These are phyloP conservation scores for Candida yuanshanica DNA, from an alignment of 805 yeast genomes.

Conservation along the genomic window DNA sequence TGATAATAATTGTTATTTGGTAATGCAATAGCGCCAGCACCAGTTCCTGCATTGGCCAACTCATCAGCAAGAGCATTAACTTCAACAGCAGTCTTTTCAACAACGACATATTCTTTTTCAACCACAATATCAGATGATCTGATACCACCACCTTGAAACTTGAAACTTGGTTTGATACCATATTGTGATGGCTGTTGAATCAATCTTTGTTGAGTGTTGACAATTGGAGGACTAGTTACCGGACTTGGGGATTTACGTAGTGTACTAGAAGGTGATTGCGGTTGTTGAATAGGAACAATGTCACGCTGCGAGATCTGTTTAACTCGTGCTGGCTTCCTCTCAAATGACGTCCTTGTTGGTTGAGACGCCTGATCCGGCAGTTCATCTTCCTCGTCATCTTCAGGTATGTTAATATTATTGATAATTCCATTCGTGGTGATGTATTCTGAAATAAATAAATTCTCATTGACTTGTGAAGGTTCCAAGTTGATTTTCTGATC, in stretches of 20 bases:
- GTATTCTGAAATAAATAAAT: slow-evolving; percentile 81
- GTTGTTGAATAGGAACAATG: slow-evolving; percentile 20
- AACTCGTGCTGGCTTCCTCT: slow-evolving; percentile 1
- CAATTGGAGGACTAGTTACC: not conserved
- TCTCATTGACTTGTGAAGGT: slow-evolving; percentile 61
- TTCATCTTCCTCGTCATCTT: slow-evolving; percentile 13
- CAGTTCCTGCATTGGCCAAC: slow-evolving; percentile 56
- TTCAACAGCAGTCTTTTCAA: slow-evolving; percentile 91
- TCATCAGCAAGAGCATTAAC: slow-evolving; percentile 95
- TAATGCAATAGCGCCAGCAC: slow-evolving; percentile 41
- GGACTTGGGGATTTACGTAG: not conserved
- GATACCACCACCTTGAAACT: slow-evolving; percentile 12
- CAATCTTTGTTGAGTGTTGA: not conserved
- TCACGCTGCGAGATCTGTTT: slow-evolving; percentile 22
- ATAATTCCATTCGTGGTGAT: slow-evolving; percentile 33
- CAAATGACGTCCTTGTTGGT: not conserved
- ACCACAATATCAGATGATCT: slow-evolving; percentile 43
- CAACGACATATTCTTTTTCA: slow-evolving; percentile 89
- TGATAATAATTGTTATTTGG: slow-evolving; percentile 17
- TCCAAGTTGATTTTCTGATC: slow-evolving; percentile 56
- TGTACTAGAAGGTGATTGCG: not conserved
- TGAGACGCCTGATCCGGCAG: slow-evolving; percentile 3
- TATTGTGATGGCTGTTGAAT: not conserved
- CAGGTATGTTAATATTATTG: slow-evolving; percentile 14
- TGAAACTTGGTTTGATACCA: slow-evolving; percentile 5